phyloP scores from a whole-genome alignment of 176 grass and related monocot species.

The Oryza meridionalis region DNA sequence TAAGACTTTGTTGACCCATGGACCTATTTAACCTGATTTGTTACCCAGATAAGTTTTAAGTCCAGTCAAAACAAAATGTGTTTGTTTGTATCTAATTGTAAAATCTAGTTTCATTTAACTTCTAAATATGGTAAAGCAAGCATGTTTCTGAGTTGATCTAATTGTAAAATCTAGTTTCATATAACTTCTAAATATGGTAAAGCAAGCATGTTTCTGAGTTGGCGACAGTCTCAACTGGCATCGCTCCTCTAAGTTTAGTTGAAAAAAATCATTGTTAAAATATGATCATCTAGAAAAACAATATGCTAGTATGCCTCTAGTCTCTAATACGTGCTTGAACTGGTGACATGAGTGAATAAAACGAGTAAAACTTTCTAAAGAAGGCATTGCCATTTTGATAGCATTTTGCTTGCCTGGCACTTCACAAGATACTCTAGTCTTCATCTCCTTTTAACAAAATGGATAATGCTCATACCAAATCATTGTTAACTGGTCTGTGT shows the following conservation, averaged over 20 bases:
- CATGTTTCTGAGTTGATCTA: background rate
- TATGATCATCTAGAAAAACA: background rate
- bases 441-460: background rate
- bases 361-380: no score
- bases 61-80: conserved; percentile 2
- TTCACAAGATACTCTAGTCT: background rate
- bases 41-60: background rate
- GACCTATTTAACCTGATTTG: background rate
- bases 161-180: background rate
- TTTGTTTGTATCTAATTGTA: background rate
- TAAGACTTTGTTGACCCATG: background rate
- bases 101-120: background rate
- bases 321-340: background rate
- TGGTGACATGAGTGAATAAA: background rate
- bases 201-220: background rate
- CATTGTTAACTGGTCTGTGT: background rate
- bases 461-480: background rate
- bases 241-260: background rate
- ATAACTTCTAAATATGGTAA: background rate
- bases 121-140: background rate
- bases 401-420: background rate
- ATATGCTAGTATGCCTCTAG: background rate
- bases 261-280: background rate
- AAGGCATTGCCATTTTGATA: background rate
- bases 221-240: background rate